Evolutionary conservation across 345 rosid species (phyloP), one percentile per base, ranked within the genome.

Genomic region (Abelmoschus esculentus): DNA sequence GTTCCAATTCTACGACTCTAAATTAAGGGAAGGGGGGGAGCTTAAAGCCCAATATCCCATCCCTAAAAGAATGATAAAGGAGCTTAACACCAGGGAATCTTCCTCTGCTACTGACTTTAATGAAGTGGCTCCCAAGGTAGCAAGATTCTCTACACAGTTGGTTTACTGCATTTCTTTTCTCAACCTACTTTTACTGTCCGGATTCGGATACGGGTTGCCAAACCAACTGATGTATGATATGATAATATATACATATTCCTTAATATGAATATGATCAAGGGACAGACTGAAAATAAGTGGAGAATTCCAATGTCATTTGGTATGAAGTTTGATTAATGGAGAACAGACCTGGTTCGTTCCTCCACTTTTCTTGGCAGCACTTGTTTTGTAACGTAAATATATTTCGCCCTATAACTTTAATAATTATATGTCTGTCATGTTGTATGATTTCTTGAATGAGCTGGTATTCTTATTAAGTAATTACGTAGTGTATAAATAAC

Each of bases 1-100:
- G 80, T 84, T 87, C 89, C 81, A 87, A 85, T 84, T 84, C 89
- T 84, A 84, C 88, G 91, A 84, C 90, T 84, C 89, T 80, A 80
- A 84, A 81, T 86, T 77, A 86, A 86, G 83, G 84, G 86, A 84
- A 73, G 26, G 26, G 26, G n/a, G 26, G 26, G 26, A 22, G 26
- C 26, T 83, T 80, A 84, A 86, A 86, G 77, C 18, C 44, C 47
- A 77, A 80, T 77, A 58, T 44, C 55, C 72, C 73, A 31, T 54
- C 66, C 44, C 50, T 4, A 28, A 72, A 85, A 79, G 82, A 79
- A 77, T 78, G 77, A 75, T 80, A 81, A 79, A 84, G 87, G 26
- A 22, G 42, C 44, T 75, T 74, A 75, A 73, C 71, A 70, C 31
- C 75, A 52, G 80, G 78, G 88, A 82, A 86, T 84, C 96, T 83